Evolutionary conservation across 1,284 basidiomycete species (phyloP), one percentile per base, ranked within the genome.

Genomic region (Sanghuangporus weigelae): DNA sequence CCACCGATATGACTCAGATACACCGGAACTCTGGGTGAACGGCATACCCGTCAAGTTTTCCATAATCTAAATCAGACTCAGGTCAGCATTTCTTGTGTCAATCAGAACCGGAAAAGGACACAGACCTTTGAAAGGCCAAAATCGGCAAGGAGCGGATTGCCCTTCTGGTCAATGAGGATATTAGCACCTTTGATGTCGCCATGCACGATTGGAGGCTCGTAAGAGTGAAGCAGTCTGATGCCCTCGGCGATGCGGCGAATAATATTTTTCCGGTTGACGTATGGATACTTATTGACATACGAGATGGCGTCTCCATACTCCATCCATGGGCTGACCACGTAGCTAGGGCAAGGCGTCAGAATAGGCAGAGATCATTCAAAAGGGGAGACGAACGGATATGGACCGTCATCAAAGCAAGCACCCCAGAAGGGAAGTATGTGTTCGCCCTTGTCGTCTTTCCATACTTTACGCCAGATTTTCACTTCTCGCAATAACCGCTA

Each of bases 401-500:
- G 81, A 0, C 81, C 82, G 64, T 84, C 81, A 39, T 73, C 74
- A 64, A 81, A 77, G 62, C 79, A 79, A 66, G 80, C 83, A 2
- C 83, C 83, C 66, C 81, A 84, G 63, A 85, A 82, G 0, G 84
- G 83, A 2, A 85, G 74, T 53, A 84, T 81, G 62, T 82, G 76
- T 48, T 72, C 73, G 46, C 83, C 83, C 44, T 74, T 73, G 63
- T 85, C 84, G 10, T 71, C 70, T 60, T 78, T 76, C 81, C 82
- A 84, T n/a, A 85, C 74, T 50, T 76, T 74, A 21, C 76, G 74
- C 83, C 84, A 85, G 39, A 85, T 80, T n/a, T 77, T 74, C 5
- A 81, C 79, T 69, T 85, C 83, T 39, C 81, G 70, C 59, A 73
- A 74, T 65, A 85, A 83, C 36, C 84, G 73, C 83, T 84, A 62